These are phyloP conservation scores for Breviolum minutum DNA, from an alignment of 73 alveolate genomes.

Conservation along the genomic window DNA sequence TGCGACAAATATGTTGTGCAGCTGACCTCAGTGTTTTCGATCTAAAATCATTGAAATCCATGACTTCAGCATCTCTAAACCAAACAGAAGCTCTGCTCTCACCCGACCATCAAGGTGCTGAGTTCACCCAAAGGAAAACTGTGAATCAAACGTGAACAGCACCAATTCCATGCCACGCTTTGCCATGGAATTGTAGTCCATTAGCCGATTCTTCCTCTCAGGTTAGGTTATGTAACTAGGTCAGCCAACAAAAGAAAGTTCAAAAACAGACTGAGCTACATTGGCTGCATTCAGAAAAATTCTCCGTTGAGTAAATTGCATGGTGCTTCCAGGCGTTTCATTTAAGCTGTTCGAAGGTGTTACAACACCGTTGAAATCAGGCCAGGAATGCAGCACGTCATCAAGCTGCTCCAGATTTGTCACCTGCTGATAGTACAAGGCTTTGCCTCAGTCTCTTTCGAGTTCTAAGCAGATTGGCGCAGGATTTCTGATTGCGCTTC, in stretches of 20 bases:
- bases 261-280: too few relatives aligned
- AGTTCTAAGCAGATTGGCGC: background rate
- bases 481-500: background rate
- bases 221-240: too few relatives aligned
- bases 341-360: background rate
- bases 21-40: conserved; percentile 96
- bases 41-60: background rate
- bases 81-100: too few relatives aligned
- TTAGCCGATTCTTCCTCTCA: conserved; percentile 85
- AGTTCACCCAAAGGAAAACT: background rate
- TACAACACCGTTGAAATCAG: background rate
- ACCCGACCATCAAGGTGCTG: background rate
- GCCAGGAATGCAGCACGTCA: conserved; percentile 67
- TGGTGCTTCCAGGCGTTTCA: too few relatives aligned
- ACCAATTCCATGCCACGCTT: conserved; percentile 98
- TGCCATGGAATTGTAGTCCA: conserved; percentile 96
- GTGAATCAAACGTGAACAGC: conserved; percentile 97
- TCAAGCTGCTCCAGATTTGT: conserved; percentile 64
- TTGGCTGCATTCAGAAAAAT: too few relatives aligned
- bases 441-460: conserved; percentile 30
- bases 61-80: background rate
- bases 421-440: conserved; percentile 69
- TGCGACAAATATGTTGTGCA: conserved; percentile 99
- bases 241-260: background rate
- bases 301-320: too few relatives aligned